These are phyloP conservation scores for Phytopythium cucurbitacearum DNA, from an alignment of 352 stramenopile genomes.

Conservation along the genomic window DNA sequence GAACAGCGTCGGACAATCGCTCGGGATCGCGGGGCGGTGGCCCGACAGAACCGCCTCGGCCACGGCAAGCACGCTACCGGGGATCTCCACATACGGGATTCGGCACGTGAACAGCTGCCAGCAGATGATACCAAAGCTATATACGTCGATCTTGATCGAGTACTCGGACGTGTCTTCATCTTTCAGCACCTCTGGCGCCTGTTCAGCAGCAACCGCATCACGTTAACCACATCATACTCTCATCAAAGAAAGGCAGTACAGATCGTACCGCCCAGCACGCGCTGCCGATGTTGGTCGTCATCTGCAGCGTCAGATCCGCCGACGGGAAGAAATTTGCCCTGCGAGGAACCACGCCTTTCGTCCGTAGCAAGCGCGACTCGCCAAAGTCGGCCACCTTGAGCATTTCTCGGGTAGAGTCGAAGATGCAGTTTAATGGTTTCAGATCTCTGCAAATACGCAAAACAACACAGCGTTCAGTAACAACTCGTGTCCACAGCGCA, in stretches of 20 bases:
- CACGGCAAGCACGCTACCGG: conserved; percentile 68
- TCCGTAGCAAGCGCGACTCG: conserved; percentile 65
- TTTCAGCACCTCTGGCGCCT: conserved; percentile 66
- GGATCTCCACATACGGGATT: conserved; percentile 70
- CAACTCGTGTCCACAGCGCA: no score
- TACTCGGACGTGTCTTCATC: conserved; percentile 67
- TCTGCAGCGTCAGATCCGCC: conserved; percentile 60
- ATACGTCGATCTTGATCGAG: conserved; percentile 82
- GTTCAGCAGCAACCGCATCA: not conserved
- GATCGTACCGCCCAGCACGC: conserved; percentile 63
- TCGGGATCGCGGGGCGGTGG: conserved; percentile 55
- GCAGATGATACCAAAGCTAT: conserved; percentile 84
- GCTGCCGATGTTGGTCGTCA: conserved; percentile 81
- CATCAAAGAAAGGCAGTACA: not conserved
- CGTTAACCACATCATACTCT: not conserved
- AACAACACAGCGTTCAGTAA: not conserved
- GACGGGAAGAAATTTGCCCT: conserved; percentile 58
- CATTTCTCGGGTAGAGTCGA: conserved; percentile 70
- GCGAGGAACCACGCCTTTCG: conserved; percentile 44
- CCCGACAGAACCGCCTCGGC: conserved; percentile 68
- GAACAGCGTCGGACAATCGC: conserved; percentile 58
- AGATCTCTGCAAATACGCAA: conserved; percentile 32
- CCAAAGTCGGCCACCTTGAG: conserved; percentile 82
- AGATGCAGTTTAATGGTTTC: conserved; percentile 82
- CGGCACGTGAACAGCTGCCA: conserved; percentile 78